Percentiles rank a stretch among this genome's conserved stretches.
Evolutionary conservation across 2,329 filamentous ascomycete genomes (phyloP).

Genomic region (Claviceps lovelessii): DNA sequence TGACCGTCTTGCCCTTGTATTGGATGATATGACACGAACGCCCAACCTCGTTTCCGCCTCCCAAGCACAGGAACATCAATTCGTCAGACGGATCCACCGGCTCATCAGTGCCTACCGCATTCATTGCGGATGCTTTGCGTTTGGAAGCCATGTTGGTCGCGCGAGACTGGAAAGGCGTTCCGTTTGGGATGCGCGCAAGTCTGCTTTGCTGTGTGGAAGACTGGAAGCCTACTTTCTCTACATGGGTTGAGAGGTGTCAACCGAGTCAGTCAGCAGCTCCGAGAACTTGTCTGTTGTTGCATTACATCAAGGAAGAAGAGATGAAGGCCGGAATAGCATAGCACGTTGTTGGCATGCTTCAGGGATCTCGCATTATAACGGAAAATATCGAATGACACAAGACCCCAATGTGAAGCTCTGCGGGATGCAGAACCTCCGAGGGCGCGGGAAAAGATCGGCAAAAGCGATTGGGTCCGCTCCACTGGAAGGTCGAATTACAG

Average conservation of each 20-base stretch:
- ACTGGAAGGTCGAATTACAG: background rate
- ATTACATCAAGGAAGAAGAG: background rate
- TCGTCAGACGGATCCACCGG: slow-evolving; percentile 88
- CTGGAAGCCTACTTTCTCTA: background rate
- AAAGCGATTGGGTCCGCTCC: background rate
- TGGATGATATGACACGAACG: slow-evolving; percentile 95
- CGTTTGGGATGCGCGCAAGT: background rate
- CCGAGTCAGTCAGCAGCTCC: background rate
- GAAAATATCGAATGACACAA: background rate
- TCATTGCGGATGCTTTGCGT: slow-evolving; percentile 70
- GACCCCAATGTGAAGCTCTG: background rate
- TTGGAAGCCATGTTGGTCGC: slow-evolving; percentile 67
- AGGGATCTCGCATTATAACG: background rate
- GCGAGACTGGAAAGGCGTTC: background rate
- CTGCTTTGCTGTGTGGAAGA: background rate
- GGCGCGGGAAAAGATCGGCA: slow-evolving; percentile 2
- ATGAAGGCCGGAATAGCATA: background rate
- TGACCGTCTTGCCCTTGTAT: slow-evolving; percentile 98
- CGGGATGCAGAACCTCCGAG: background rate
- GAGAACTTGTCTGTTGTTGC: background rate
- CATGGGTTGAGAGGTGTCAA: background rate
- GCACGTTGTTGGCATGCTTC: background rate
- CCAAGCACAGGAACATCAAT: slow-evolving; percentile 83
- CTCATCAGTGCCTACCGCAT: slow-evolving; percentile 54
- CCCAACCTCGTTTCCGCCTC: slow-evolving; percentile 93